phyloP scores from a whole-genome alignment of 208 protist species.

The Blechomonas ayalai region DNA sequence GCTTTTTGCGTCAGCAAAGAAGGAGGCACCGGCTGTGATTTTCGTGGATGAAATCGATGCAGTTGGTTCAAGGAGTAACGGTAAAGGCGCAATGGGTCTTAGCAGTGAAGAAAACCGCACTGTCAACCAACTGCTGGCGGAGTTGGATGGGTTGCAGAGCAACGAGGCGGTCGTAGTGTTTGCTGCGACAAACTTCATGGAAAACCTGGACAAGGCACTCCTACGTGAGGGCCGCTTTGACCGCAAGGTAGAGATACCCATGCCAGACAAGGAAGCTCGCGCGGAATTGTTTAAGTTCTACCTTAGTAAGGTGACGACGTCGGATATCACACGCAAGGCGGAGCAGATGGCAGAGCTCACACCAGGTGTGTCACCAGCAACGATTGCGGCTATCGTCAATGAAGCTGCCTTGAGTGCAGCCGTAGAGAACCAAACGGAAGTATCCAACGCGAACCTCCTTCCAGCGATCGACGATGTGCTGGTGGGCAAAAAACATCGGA shows the following conservation, averaged over 20 bases:
- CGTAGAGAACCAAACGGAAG: slow-evolving; percentile 86
- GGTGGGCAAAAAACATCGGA: slow-evolving; percentile 80
- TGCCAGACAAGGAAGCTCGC: slow-evolving; percentile 70
- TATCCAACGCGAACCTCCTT: slow-evolving; percentile 64
- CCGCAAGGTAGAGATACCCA: slow-evolving; percentile 81
- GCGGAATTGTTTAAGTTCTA: slow-evolving; percentile 74
- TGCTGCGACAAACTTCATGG: slow-evolving; percentile 95
- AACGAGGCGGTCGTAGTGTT: slow-evolving; percentile 94
- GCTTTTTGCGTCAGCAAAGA: slow-evolving; percentile 89
- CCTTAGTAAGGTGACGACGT: slow-evolving; percentile 37
- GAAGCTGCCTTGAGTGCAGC: slow-evolving; percentile 88
- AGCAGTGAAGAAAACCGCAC: slow-evolving; percentile 87
- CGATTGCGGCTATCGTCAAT: slow-evolving; percentile 88
- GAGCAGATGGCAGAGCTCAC: slow-evolving; percentile 68
- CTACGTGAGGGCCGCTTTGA: slow-evolving; percentile 97
- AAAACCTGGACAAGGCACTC: slow-evolving; percentile 93
- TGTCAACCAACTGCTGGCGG: slow-evolving; percentile 95
- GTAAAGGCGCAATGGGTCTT: slow-evolving; percentile 59
- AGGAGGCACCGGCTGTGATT: slow-evolving; percentile 92
- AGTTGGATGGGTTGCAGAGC: slow-evolving; percentile 92
- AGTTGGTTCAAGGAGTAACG: slow-evolving; percentile 82
- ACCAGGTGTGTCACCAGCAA: slow-evolving; percentile 87
- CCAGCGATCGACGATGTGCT: slow-evolving; percentile 84
- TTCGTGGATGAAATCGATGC: slow-evolving; percentile 99
- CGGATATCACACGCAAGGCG: slow-evolving; percentile 23